These are phyloP conservation scores for Lithocarpus polystachyus DNA, from an alignment of 306 rosid species.

Conservation along the genomic window DNA sequence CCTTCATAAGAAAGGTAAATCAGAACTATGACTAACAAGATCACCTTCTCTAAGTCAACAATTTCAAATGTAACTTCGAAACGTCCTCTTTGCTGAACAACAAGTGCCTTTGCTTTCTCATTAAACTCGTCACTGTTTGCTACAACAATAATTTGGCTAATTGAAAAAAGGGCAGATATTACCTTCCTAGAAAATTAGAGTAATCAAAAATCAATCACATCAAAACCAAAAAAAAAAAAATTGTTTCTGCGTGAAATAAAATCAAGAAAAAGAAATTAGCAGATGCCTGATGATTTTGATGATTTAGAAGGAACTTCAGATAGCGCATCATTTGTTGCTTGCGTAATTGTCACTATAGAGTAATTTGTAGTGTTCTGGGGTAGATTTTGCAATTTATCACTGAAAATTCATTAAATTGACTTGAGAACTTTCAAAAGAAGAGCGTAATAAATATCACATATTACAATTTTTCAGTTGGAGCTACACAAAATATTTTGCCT, in stretches of 20 bases:
- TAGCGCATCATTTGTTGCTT: constrained; percentile 46
- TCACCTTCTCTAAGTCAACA: constrained; percentile 78
- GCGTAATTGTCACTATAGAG: too few relatives aligned
- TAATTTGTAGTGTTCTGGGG: constrained; percentile 35
- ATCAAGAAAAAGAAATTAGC: neutral
- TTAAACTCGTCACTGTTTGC: constrained; percentile 64
- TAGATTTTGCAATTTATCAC: constrained; percentile 44
- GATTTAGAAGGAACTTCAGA: constrained; percentile 54
- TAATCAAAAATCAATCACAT: neutral
- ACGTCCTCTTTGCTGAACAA: constrained; percentile 91
- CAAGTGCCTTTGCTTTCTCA: constrained; percentile 77
- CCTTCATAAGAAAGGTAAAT: constrained; percentile 15
- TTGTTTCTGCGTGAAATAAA: constrained; percentile 6
- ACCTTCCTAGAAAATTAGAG: constrained; percentile 21
- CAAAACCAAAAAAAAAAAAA: neutral
- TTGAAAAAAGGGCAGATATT: too few relatives aligned
- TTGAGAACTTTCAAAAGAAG: constrained; percentile 20
- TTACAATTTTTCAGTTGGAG: too few relatives aligned
- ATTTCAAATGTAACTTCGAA: constrained; percentile 90
- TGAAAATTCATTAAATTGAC: constrained; percentile 35
- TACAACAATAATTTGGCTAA: too few relatives aligned
- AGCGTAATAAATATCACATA: neutral
- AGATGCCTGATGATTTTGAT: constrained; percentile 59
- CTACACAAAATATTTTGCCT: too few relatives aligned
- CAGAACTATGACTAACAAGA: neutral